Base-by-base conservation (phyloP, 164 flowering plant genomes). In the Sedum album region DNA sequence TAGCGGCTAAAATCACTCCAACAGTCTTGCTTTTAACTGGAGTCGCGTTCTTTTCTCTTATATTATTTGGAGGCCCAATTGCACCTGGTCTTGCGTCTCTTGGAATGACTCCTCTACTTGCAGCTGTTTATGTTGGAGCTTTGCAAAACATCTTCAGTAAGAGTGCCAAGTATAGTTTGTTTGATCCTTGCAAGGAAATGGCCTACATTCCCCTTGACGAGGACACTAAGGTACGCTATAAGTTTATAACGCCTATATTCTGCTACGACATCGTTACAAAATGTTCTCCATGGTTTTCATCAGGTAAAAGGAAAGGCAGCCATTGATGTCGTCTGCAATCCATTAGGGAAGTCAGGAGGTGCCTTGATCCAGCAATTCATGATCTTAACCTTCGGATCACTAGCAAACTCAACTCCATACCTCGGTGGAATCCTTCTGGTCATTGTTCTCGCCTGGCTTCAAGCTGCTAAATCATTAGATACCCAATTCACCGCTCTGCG, bases 231-330 rank as follows among this genome's bases (percentile, higher is more conserved):
- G 99, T 90, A 57, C 75, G 85, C n/a, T n/a, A n/a, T n/a, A n/a
- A n/a, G n/a, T n/a, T 26, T 36, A 26, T 53, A 48, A 48, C 31
- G 1, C 55, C 17, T 18, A 23, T 30, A 31, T 1, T 33, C 20
- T 30, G 60, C 23, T n/a, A 30, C 31, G 20, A 33, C 13, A 1
- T 30, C 9, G 0, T 31, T 36, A 25, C 15, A 21, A 25, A 55
- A 55, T 55, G 14, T 55, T 55, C 31, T 13, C 28, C 18, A 41
- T 44, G 73, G 53, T 51, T 64, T 69, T 48, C 20, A 67, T 60
- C 75, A 91, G 99, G 93, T 94, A 57, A 94, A 94, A 84, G 99
- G 99, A 42, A 94, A 94, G 78, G 97, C 99, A 55, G 97, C 99
- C 66, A 91, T 94, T 66, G 97, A 94, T 77, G 99, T 94, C 41